Base-by-base conservation (phyloP, 1,284 basidiomycete genomes). In the Ustilago sp. region DNA sequence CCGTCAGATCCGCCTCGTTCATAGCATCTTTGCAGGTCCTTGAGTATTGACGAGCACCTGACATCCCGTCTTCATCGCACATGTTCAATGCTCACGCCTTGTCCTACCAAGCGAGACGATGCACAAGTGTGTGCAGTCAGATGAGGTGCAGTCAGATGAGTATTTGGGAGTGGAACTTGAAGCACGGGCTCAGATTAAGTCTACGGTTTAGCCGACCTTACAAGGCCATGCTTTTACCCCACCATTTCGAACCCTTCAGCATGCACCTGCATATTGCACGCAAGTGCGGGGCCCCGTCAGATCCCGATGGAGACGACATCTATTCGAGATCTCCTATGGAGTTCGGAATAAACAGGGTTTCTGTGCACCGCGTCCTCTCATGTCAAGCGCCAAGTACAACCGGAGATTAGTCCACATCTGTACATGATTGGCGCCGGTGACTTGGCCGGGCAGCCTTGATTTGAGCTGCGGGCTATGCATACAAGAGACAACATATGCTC, bases 311-410 rank as follows among this genome's bases (percentile, higher is more conserved):
- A 50, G 23, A 50, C 28, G 23, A 50, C 48, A 50, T 6, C 48
- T 31, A 4, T 12, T 47, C 8, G 19, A 32, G 32, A 34, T 17
- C 31, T 34, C 47, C 28, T 8, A 39, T 39, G 50, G 59, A 39
- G 36, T 48, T 17, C 59, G 59, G 59, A 60, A 52, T 53, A 60
- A 53, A 60, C 59, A 53, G 59, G 50, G 6, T 9, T 52, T 60
- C 39, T 32, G n/a, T 45, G 34, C 55, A 39, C 41, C n/a, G 31
- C 41, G 41, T 12, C 28, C 19, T 55, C 23, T 17, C 12, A 13
- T 39, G 28, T 50, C 23, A 31, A 11, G 28, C 7, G 38, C 1
- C n/a, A n/a, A 15, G n/a, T 8, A n/a, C 43, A 19, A 19, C n/a
- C 43, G 43, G 43, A 17, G 13, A n/a, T n/a, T 15, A 19, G 5